phyloP scores from a whole-genome alignment of 148 eudicot genomes.

The Arctostaphylos glauca region DNA sequence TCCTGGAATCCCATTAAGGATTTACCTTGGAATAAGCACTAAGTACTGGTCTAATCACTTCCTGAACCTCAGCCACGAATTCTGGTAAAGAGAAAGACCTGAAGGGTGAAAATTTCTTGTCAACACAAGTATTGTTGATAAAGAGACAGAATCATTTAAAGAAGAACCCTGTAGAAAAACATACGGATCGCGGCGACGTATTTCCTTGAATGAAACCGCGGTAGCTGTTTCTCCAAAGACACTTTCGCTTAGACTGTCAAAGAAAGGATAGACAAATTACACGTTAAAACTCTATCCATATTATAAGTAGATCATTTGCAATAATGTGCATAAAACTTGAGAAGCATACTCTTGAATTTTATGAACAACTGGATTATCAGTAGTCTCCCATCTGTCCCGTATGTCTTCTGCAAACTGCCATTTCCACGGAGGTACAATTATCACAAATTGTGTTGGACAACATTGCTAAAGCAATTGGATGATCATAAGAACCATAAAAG shows the following conservation, averaged over 20 bases:
- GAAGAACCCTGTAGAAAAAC: conserved; percentile 5
- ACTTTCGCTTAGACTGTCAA: conserved; percentile 69
- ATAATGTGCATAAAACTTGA: background rate
- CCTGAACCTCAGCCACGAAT: conserved; percentile 87
- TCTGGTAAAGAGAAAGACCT: conserved; percentile 84
- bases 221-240: conserved; percentile 81
- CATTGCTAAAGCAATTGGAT: background rate
- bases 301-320: background rate
- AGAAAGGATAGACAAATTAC: conserved; percentile 15
- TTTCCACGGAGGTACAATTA: conserved; percentile 14
- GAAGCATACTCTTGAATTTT: conserved; percentile 84
- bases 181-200: conserved; percentile 92
- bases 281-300: background rate
- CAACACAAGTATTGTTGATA: background rate
- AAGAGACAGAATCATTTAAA: background rate
- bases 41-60: conserved; percentile 73
- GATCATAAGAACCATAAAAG: conserved; percentile 3
- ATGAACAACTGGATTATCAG: conserved; percentile 88
- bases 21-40: conserved; percentile 71
- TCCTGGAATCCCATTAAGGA: background rate
- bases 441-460: background rate
- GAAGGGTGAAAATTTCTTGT: background rate
- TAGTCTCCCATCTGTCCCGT: conserved; percentile 90
- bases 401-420: conserved; percentile 79
- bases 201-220: conserved; percentile 84